These are phyloP conservation scores for Excoecaria cochinchinensis DNA, from an alignment of 345 rosid species.

Conservation along the genomic window DNA sequence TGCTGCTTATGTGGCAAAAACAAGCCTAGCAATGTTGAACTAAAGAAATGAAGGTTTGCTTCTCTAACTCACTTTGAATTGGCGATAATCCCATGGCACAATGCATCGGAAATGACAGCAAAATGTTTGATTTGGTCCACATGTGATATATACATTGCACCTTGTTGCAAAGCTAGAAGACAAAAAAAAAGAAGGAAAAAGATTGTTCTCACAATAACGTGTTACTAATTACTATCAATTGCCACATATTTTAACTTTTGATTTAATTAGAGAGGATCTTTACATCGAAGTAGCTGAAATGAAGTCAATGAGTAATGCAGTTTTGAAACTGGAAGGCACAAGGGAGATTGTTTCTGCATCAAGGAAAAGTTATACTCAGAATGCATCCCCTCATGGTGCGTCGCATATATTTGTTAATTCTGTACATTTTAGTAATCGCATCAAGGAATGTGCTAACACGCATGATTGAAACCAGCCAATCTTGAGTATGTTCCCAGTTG, in stretches of 20 bases:
- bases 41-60: slow-evolving; percentile 23
- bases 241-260: too few relatives aligned
- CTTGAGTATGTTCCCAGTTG: too few relatives aligned
- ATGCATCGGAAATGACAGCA: not conserved
- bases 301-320: slow-evolving; percentile 13
- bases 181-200: not conserved
- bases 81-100: not conserved
- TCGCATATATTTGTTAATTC: not conserved
- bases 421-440: not conserved
- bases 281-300: slow-evolving; percentile 24
- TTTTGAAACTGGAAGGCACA: slow-evolving; percentile 19
- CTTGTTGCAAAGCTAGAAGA: not conserved
- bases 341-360: slow-evolving; percentile 7
- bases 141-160: not conserved
- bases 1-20: slow-evolving; percentile 20
- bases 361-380: slow-evolving; percentile 6
- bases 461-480: too few relatives aligned
- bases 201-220: not conserved
- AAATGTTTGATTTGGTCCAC: not conserved
- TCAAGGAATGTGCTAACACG: not conserved
- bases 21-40: slow-evolving; percentile 25
- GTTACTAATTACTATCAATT: slow-evolving; percentile 5
- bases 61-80: not conserved
- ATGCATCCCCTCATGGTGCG: slow-evolving; percentile 17
- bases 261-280: not conserved